phyloP scores from a whole-genome alignment of 1,284 basidiomycete genomes.

The Ustanciosporium gigantosporum region DNA sequence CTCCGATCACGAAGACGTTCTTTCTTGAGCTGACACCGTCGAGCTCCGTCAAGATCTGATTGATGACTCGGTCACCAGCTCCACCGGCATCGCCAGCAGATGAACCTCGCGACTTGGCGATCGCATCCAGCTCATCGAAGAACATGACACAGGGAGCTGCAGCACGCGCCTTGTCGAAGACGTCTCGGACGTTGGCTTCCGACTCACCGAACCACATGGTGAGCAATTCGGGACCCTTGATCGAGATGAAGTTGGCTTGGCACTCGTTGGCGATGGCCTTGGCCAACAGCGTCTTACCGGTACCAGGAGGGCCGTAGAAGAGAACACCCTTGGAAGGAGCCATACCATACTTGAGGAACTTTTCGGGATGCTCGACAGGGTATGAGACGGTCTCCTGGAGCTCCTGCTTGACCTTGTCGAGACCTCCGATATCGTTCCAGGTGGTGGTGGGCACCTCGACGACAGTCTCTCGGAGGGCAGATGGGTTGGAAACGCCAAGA shows the following conservation, averaged over 20 bases:
- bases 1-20: conserved; percentile 98
- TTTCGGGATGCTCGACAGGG: conserved; percentile 99
- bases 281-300: conserved; percentile 90
- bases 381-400: conserved; percentile 99
- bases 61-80: conserved; percentile 93
- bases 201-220: conserved; percentile 99
- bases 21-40: conserved; percentile 99
- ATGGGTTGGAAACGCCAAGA: conserved; percentile 91
- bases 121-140: conserved; percentile 99
- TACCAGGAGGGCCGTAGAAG: conserved; percentile 96
- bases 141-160: conserved; percentile 99
- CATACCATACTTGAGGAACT: conserved; percentile 99
- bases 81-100: conserved; percentile 84
- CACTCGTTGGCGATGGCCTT: conserved; percentile 99
- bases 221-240: conserved; percentile 87
- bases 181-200: conserved; percentile 97
- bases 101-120: conserved; percentile 91
- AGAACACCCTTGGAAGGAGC: conserved; percentile 97
- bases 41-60: conserved; percentile 97
- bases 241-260: conserved; percentile 97
- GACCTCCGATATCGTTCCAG: conserved; percentile 98
- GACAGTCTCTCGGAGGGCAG: conserved; percentile 91
- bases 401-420: conserved; percentile 99
- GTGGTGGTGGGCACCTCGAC: conserved; percentile 94
- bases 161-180: conserved; percentile 98